phyloP scores from a whole-genome alignment of 2,329 filamentous ascomycete species.

The Botrytis squamosa region DNA sequence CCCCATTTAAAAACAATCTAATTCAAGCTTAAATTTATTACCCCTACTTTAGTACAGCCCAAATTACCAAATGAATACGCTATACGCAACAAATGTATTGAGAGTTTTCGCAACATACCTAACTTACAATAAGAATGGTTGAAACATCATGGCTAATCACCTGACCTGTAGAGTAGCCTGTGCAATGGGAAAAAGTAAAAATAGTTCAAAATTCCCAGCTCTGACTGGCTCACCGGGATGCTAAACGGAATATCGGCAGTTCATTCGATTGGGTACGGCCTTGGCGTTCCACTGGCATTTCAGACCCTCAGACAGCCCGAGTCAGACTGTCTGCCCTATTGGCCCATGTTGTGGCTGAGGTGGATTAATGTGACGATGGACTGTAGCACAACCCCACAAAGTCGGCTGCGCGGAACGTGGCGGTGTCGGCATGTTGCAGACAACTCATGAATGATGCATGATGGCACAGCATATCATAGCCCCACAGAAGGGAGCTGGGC shows the following conservation, averaged over 20 bases:
- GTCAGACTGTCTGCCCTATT: slow-evolving; percentile 2
- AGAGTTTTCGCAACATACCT: background rate
- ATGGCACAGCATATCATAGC: background rate
- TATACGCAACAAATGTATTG: background rate
- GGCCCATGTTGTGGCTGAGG: background rate
- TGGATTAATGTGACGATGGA: background rate
- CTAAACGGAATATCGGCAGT: background rate
- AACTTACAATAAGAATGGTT: background rate
- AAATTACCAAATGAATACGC: background rate
- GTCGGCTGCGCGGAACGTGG: background rate
- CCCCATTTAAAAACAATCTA: background rate
- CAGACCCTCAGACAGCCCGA: background rate
- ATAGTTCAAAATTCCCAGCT: background rate
- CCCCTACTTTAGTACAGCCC: background rate
- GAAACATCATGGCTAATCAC: background rate
- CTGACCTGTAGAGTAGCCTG: background rate
- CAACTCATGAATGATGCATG: slow-evolving; percentile 1
- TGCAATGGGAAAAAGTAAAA: background rate
- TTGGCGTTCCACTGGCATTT: background rate
- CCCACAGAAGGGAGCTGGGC: background rate
- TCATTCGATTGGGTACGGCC: background rate
- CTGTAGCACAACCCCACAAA: background rate
- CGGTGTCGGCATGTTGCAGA: background rate
- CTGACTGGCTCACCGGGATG: background rate
- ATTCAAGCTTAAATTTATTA: background rate